A percentile compares a stretch with the other conserved stretches of the same genome.
These are phyloP conservation scores for Multifurca ochricompacta DNA, from an alignment of 768 basidiomycete species.

Conservation along the genomic window DNA sequence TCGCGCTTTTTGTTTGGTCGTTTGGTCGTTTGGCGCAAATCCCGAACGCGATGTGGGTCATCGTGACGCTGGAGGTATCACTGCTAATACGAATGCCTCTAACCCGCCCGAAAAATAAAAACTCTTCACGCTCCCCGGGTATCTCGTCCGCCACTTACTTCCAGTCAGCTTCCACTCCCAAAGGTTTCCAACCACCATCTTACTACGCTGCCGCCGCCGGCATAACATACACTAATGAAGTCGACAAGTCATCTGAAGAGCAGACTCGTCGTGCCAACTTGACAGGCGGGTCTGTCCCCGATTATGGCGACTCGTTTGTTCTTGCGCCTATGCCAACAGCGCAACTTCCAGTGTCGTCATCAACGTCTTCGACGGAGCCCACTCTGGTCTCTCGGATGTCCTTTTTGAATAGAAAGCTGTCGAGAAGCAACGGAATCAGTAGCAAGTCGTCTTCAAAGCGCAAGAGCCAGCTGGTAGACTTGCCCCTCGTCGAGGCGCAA, in stretches of 20 bases:
- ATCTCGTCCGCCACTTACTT: slow-evolving; percentile 16
- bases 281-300: neutral
- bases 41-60: neutral
- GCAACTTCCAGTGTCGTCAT: slow-evolving; percentile 16
- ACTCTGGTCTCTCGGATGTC: slow-evolving; percentile 17
- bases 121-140: slow-evolving; percentile 16
- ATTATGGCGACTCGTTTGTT: neutral
- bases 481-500: slow-evolving; percentile 55
- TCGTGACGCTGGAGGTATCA: neutral
- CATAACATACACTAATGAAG: slow-evolving; percentile 13
- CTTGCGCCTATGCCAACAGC: slow-evolving; percentile 8
- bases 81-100: slow-evolving; percentile 13
- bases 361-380: slow-evolving; percentile 17
- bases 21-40: slow-evolving; percentile 4
- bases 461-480: slow-evolving; percentile 39
- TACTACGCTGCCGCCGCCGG: slow-evolving; percentile 33
- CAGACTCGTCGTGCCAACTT: neutral
- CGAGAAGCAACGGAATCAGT: slow-evolving; percentile 2
- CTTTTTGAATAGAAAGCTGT: slow-evolving; percentile 12
- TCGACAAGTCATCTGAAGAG: neutral
- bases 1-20: slow-evolving; percentile 16
- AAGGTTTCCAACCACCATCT: slow-evolving; percentile 29
- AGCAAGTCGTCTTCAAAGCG: slow-evolving; percentile 22
- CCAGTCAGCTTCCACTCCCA: slow-evolving; percentile 17
- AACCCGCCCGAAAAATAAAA: slow-evolving; percentile 14